These are phyloP conservation scores for Garcia nutans DNA, from an alignment of 345 rosid species.

Conservation along the genomic window DNA sequence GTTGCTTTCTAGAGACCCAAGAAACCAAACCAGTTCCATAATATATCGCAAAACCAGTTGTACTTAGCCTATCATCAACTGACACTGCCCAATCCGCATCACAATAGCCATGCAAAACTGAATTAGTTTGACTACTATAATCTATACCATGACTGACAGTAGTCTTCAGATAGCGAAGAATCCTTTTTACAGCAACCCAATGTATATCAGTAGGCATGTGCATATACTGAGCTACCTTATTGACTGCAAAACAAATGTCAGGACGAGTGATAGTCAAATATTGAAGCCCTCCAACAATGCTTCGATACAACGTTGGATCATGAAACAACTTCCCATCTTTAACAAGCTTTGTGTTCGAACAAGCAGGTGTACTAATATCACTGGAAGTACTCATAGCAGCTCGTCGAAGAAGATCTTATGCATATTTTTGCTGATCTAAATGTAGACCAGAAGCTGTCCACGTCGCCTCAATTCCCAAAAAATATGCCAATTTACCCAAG, in stretches of 20 bases:
- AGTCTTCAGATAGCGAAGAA: background rate
- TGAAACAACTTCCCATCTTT: background rate
- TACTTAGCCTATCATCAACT: too few relatives aligned
- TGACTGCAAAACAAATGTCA: background rate
- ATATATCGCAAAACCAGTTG: too few relatives aligned
- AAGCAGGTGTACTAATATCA: background rate
- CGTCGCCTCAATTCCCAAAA: too few relatives aligned
- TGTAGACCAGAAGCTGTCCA: too few relatives aligned
- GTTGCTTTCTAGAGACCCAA: too few relatives aligned
- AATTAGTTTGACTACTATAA: too few relatives aligned
- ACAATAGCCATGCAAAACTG: too few relatives aligned
- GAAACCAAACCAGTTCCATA: too few relatives aligned
- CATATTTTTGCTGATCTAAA: too few relatives aligned
- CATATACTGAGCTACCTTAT: background rate
- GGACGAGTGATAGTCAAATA: background rate
- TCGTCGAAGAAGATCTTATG: too few relatives aligned
- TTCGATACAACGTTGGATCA: background rate
- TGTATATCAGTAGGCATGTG: background rate
- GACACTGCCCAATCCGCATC: too few relatives aligned
- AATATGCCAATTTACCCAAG: too few relatives aligned
- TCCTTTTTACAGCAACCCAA: background rate
- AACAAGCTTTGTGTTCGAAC: background rate
- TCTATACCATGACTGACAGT: background rate
- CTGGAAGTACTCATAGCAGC: background rate
- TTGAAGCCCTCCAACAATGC: background rate